phyloP scores from a whole-genome alignment of 164 flowering plant genomes.

The Piper longum region DNA sequence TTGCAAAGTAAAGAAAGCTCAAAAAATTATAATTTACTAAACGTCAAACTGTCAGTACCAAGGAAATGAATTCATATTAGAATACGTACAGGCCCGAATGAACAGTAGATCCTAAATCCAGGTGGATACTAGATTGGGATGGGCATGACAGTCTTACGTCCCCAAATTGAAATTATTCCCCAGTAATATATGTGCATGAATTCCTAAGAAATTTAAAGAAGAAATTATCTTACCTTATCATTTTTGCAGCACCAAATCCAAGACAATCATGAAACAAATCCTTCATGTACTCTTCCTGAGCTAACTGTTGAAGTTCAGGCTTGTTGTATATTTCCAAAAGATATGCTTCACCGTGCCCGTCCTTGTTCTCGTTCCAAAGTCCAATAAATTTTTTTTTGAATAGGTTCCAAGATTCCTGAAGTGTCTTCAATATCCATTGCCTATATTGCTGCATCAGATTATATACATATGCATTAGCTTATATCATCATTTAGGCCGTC shows the following conservation, averaged over 20 bases:
- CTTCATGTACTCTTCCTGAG: constrained; percentile 42
- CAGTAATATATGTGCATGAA: background rate
- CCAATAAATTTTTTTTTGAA: constrained; percentile 55
- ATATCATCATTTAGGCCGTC: too few relatives aligned
- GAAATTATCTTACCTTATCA: constrained; percentile 53
- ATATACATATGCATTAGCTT: background rate
- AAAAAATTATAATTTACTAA: too few relatives aligned
- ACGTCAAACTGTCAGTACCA: too few relatives aligned
- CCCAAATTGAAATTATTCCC: too few relatives aligned
- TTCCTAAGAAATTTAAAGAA: background rate
- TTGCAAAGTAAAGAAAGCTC: too few relatives aligned
- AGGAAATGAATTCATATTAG: too few relatives aligned
- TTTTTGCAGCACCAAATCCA: constrained; percentile 96
- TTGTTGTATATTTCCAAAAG: constrained; percentile 61
- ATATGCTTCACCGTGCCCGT: constrained; percentile 75
- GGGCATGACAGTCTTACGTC: too few relatives aligned
- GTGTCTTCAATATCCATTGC: constrained; percentile 67
- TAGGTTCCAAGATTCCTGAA: constrained; percentile 74
- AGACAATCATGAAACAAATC: constrained; percentile 78
- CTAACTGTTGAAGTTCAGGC: constrained; percentile 39
- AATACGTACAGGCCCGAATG: too few relatives aligned
- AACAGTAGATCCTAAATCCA: too few relatives aligned
- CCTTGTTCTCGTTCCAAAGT: constrained; percentile 66
- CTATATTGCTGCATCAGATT: constrained; percentile 43
- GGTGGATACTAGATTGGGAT: too few relatives aligned